These are phyloP conservation scores for Globisporangium paroecandrum DNA, from an alignment of 352 stramenopile species.

Conservation along the genomic window DNA sequence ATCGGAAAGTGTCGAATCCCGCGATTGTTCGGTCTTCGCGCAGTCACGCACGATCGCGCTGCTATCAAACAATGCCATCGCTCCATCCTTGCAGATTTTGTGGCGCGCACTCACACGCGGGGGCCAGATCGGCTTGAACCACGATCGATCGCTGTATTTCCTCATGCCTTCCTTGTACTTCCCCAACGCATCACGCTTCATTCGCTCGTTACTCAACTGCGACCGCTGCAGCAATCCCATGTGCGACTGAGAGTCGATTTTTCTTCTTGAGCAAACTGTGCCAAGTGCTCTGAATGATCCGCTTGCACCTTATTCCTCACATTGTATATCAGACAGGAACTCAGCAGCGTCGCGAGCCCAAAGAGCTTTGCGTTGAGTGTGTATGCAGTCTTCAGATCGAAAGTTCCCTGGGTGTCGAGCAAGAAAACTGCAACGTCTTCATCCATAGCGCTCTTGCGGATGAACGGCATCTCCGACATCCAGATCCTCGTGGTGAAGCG, in stretches of 20 bases:
- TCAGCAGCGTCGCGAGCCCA: not conserved
- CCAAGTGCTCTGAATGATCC: not conserved
- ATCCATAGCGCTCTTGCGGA: not conserved
- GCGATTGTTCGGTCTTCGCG: not conserved
- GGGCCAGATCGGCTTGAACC: not conserved
- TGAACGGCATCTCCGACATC: not conserved
- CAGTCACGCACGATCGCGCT: not conserved
- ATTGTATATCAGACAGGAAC: not conserved
- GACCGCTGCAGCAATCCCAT: not conserved
- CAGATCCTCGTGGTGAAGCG: slow-evolving; percentile 1
- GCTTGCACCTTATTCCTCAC: not conserved
- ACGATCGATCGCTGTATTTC: not conserved
- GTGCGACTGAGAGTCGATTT: not conserved
- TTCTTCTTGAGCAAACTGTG: not conserved
- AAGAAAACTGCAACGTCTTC: not conserved
- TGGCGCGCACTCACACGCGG: not conserved
- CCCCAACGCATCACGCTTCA: not conserved
- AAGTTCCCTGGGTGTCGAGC: not conserved
- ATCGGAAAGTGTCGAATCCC: not conserved
- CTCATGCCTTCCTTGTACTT: not conserved
- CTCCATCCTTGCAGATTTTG: not conserved
- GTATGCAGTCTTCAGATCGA: not conserved
- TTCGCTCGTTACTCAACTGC: not conserved
- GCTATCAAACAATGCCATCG: not conserved
- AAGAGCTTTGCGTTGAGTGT: not conserved